Evolutionary conservation across 2,329 filamentous ascomycete species (phyloP), one percentile per base, ranked within the genome.

Genomic region (Fusarium sp.): DNA sequence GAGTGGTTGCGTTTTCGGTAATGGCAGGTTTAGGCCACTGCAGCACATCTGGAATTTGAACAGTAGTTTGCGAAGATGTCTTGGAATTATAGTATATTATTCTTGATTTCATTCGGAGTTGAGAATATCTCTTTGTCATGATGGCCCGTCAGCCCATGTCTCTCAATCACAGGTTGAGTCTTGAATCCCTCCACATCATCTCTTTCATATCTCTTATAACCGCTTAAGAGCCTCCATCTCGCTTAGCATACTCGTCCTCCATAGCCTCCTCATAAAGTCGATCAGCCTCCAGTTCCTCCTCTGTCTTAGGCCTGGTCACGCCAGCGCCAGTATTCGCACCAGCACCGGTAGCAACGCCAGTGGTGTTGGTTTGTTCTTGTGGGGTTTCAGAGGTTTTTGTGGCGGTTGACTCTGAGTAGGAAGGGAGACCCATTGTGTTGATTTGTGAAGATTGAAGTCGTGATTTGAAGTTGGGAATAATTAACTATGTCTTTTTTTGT

Each of bases 181-280:
- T 37, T 18, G 31, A 18, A 16, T 11, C 41, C 41, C 14, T 43
- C 25, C 4, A n/a, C 8, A 18, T 25, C n/a, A 30, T 23, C 12
- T 18, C 5, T 10, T 39, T 19, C 25, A 28, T 18, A 5, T 28
- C 12, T 13, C 10, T 21, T 6, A 21, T 31, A 4, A 18, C 26
- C 18, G 12, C 13, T 62, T 51, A 86, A 18, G 83, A 80, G 28
- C 85, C 85, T 9, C 85, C 85, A 53, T 86, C 85, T 39, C 84
- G 77, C 80, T 86, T 87, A 45, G 84, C 85, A 66, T 86, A 87
- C 76, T 86, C 84, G 44, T 87, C 85, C 79, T 87, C 85, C 74
- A 87, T 86, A 6, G 79, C 76, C 76, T 86, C 84, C 63, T 86
- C 84, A 54, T 87, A 87, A 42, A 80, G 58, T 25, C 80, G 75